Evolutionary conservation across 345 rosid species (phyloP).

Genomic region (Linum trigynum): DNA sequence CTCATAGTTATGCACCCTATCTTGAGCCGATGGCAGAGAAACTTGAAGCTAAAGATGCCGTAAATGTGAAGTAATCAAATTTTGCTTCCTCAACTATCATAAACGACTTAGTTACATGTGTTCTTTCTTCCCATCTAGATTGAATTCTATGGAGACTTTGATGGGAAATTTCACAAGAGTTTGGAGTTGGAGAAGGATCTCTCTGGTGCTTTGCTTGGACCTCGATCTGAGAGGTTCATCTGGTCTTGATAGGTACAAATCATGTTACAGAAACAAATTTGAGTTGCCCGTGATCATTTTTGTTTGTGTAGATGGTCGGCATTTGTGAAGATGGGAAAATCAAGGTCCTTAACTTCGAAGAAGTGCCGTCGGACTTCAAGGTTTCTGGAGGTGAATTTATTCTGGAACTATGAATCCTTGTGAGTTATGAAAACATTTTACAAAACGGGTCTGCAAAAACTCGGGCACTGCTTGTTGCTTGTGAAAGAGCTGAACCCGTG

Average conservation of each 20-base stretch:
- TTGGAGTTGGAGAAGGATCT: constrained; percentile 78
- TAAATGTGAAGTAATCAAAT: constrained; percentile 22
- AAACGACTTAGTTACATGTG: no score
- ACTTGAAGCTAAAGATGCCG: constrained; percentile 59
- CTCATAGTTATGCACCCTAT: no score
- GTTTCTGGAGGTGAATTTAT: constrained; percentile 72
- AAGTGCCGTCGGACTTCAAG: constrained; percentile 77
- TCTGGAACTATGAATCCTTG: constrained; percentile 43
- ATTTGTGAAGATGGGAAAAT: constrained; percentile 73
- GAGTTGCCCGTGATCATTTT: neutral
- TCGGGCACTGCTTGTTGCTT: no score
- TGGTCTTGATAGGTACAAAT: neutral
- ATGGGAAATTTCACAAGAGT: constrained; percentile 83
- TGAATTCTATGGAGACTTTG: constrained; percentile 89
- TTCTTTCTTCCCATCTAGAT: constrained; percentile 29
- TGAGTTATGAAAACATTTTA: no score
- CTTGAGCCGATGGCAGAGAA: no score
- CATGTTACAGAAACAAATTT: no score
- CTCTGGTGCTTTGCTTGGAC: constrained; percentile 78
- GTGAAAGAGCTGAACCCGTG: no score
- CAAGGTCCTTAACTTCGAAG: constrained; percentile 71
- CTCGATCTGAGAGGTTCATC: constrained; percentile 62
- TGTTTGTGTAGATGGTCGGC: constrained; percentile 71
- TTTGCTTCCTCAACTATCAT: no score
- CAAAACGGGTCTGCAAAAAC: no score